Percentiles rank a stretch among this genome's conserved stretches.
phyloP scores from a whole-genome alignment of 108 stramenopile species.

The Aurantiochytrium sp. region DNA sequence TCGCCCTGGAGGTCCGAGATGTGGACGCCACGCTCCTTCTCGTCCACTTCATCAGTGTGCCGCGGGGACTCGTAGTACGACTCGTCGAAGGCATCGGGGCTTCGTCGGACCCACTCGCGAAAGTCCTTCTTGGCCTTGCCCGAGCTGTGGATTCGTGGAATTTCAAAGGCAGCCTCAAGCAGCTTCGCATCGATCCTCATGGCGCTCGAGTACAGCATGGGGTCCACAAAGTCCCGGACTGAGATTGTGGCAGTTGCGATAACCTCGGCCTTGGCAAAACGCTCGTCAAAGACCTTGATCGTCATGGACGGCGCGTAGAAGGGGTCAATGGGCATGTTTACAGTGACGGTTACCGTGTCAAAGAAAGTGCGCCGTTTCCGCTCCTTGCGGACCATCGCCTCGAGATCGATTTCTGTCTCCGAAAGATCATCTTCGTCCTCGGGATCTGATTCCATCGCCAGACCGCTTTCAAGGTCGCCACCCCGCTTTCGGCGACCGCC shows the following conservation, averaged over 20 bases:
- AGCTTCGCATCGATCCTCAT: not conserved
- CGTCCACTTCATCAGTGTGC: not conserved
- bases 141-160: not conserved
- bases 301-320: slow-evolving; percentile 18
- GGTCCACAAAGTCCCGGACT: not conserved
- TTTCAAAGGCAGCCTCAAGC: not conserved
- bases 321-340: slow-evolving; percentile 27
- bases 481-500: no score
- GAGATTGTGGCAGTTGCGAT: not conserved
- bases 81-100: not conserved
- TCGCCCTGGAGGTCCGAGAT: not conserved
- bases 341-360: not conserved
- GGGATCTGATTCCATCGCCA: not conserved
- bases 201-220: not conserved
- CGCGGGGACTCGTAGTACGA: not conserved
- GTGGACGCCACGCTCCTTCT: not conserved
- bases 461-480: not conserved
- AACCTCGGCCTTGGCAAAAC: not conserved
- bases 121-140: not conserved
- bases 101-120: not conserved
- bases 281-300: not conserved
- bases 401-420: not conserved
- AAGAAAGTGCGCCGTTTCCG: not conserved
- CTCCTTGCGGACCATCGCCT: not conserved
- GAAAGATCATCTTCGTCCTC: not conserved